A percentile compares a stretch with the other conserved stretches of the same genome.
Evolutionary conservation across 495 filamentous ascomycete species (phyloP).

Genomic region (Oleoguttula mirabilis): DNA sequence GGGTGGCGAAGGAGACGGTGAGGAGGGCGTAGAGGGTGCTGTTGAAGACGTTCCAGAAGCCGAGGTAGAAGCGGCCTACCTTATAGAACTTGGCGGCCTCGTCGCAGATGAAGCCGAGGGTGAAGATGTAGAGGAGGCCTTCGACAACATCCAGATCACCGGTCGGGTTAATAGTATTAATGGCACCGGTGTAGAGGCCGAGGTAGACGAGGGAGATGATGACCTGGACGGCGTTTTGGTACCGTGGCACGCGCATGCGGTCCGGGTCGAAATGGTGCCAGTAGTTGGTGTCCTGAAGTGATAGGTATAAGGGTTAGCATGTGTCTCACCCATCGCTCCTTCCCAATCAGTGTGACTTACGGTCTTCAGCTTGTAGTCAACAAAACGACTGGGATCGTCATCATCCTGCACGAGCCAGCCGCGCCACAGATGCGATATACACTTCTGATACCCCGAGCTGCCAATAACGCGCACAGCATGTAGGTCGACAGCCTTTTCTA

Average conservation of each 20-base stretch:
- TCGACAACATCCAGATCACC: slow-evolving; percentile 82
- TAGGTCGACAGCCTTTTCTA: slow-evolving; percentile 86
- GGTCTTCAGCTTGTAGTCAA: slow-evolving; percentile 68
- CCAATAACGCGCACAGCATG: slow-evolving; percentile 81
- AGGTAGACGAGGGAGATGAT: slow-evolving; percentile 74
- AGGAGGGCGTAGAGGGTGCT: slow-evolving; percentile 65
- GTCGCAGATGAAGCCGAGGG: slow-evolving; percentile 82
- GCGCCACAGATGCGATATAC: slow-evolving; percentile 80
- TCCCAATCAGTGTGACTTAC: too few relatives aligned
- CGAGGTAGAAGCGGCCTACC: slow-evolving; percentile 72
- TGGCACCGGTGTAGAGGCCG: slow-evolving; percentile 72
- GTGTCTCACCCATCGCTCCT: too few relatives aligned
- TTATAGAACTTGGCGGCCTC: slow-evolving; percentile 85
- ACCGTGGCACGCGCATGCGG: slow-evolving; percentile 79
- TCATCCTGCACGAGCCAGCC: slow-evolving; percentile 96
- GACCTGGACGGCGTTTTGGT: slow-evolving; percentile 84
- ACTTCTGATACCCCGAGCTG: slow-evolving; percentile 89
- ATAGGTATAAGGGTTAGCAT: too few relatives aligned
- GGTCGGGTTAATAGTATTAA: slow-evolving; percentile 74
- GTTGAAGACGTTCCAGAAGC: slow-evolving; percentile 96
- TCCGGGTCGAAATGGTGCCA: slow-evolving; percentile 81
- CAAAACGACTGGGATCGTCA: slow-evolving; percentile 70
- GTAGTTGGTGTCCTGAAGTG: slow-evolving; percentile 59
- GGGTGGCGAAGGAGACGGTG: slow-evolving; percentile 58
- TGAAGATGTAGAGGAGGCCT: slow-evolving; percentile 76